Base-by-base conservation (phyloP, 306 rosid genomes). In the Medicago ruthenica region DNA sequence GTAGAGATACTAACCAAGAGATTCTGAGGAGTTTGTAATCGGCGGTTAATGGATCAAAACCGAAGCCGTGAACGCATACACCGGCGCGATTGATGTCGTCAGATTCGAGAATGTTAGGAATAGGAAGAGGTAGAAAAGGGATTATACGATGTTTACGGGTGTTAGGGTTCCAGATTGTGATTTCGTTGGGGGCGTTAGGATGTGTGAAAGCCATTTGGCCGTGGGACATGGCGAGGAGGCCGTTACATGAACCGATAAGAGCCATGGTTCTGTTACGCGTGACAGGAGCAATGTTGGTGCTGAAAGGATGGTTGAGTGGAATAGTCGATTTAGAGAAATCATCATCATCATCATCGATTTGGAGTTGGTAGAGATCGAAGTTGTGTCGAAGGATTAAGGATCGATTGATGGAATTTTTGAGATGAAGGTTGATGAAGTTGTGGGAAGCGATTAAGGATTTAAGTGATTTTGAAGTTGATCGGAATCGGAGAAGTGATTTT, bases 121-220 rank as follows among this genome's bases (percentile, higher is more conserved):
- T 34, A 5, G 80, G 86, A 1, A 24, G 6, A 0, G 91, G 80
- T 45, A 86, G 15, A 37, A 36, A 76, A 1, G 96, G 88, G 14
- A 92, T 60, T 10, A 90, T n/a, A 1, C 81, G 75, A 65, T 90
- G 75, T 40, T 85, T 75, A 2, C 70, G 62, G 0, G 76, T 78
- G 14, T 81, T 81, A 0, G 92, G 96, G 75, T 90, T 92, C 94
- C 96, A 92, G 7, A 90, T 5, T 7, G 92, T 92, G 76, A 92
- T 75, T 55, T 92, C 96, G 3, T 87, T 92, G 1, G 92, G 92
- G 7, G 86, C 88, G 47, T 90, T 88, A 92, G 48, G 37, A 34
- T 34, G 37, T 0, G 0, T 34, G 37, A 34, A 34, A 34, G 4
- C 1, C 7, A 34, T 5, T 34, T 3, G 37, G 3, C 37, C 37